A percentile compares a stretch with the other conserved stretches of the same genome.
Evolutionary conservation across 257 asterid species (phyloP).

Genomic region (Solanum dulcamara): DNA sequence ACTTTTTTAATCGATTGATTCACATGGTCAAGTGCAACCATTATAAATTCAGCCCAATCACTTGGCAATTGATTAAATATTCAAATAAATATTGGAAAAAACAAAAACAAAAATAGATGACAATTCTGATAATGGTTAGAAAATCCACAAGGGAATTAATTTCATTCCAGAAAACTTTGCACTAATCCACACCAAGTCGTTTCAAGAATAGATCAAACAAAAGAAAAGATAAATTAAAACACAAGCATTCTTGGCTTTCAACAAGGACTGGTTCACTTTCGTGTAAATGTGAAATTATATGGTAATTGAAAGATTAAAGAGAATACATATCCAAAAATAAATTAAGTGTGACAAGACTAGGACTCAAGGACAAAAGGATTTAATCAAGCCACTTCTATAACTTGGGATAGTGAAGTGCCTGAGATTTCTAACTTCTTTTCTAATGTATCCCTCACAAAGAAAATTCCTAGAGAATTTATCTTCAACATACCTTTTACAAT

Average conservation of each 20-base stretch:
- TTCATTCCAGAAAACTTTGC: background rate
- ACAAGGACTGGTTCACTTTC: background rate
- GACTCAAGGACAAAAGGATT: conserved; percentile 20
- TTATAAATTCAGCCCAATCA: background rate
- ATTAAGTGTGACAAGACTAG: background rate
- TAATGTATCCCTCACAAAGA: conserved; percentile 18
- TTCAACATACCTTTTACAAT: conserved; percentile 15
- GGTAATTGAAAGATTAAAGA: background rate
- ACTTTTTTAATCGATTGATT: background rate
- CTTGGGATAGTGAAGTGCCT: conserved; percentile 24
- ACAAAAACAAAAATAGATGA: background rate
- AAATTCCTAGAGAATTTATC: conserved; percentile 20
- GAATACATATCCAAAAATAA: background rate
- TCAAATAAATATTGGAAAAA: background rate
- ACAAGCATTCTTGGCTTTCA: background rate
- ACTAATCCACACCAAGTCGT: background rate
- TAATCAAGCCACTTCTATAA: conserved; percentile 2
- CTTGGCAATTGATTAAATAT: too few relatives aligned
- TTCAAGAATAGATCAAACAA: background rate
- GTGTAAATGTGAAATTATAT: background rate
- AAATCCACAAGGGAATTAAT: background rate
- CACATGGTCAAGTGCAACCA: background rate
- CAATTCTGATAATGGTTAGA: background rate
- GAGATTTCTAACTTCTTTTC: conserved; percentile 3
- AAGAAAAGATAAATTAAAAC: background rate